A percentile compares a stretch with the other conserved stretches of the same genome.
These are phyloP conservation scores for Exobasidium rhododendri DNA, from an alignment of 1,284 basidiomycete species.

Conservation along the genomic window DNA sequence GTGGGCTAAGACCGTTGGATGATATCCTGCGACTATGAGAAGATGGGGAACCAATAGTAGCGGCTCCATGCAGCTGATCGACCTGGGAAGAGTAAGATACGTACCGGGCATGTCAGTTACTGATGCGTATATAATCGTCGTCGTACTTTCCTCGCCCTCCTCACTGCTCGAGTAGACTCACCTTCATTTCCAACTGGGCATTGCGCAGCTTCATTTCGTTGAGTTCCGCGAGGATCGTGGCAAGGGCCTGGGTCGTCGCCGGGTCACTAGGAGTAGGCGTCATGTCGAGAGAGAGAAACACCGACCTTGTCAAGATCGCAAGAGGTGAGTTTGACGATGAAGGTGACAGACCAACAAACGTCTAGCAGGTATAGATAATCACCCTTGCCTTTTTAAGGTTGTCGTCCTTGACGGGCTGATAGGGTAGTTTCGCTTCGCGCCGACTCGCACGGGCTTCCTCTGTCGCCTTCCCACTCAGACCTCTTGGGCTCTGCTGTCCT, in stretches of 20 bases:
- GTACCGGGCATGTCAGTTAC: not conserved
- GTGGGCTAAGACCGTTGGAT: constrained; percentile 31
- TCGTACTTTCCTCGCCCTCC: not conserved
- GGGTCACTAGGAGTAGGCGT: not conserved
- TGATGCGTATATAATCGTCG: not conserved
- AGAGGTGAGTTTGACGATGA: no score
- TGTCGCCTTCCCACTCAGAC: no score
- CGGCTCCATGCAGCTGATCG: constrained; percentile 32
- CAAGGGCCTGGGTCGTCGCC: constrained; percentile 22
- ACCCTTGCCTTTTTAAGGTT: no score
- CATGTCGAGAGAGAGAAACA: not conserved
- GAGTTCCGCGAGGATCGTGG: constrained; percentile 39
- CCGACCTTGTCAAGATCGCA: no score
- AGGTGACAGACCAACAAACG: no score
- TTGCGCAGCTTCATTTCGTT: constrained; percentile 43
- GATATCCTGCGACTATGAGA: constrained; percentile 29
- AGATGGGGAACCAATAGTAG: constrained; percentile 30
- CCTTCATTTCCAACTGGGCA: constrained; percentile 43
- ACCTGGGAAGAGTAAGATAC: constrained; percentile 13
- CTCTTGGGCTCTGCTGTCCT: no score
- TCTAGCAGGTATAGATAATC: no score
- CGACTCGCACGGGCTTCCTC: no score
- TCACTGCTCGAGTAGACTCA: constrained; percentile 13
- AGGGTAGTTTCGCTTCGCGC: no score
- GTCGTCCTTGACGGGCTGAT: no score